A percentile compares a stretch with the other conserved stretches of the same genome.
These are phyloP conservation scores for Diplodia intermedia DNA, from an alignment of 2,329 filamentous ascomycete genomes.

Conservation along the genomic window DNA sequence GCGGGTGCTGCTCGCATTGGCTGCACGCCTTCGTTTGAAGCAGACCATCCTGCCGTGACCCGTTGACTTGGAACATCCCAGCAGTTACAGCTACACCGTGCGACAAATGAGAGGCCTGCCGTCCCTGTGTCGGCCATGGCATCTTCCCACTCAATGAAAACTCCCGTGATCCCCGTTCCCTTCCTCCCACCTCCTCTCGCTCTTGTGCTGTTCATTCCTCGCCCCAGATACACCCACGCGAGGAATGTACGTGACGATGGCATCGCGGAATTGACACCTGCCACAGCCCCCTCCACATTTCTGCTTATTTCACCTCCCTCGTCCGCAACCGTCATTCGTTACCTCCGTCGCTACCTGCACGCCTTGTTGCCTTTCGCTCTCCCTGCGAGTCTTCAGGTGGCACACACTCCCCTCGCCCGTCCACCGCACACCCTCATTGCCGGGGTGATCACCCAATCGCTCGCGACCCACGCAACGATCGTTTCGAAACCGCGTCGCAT, in stretches of 20 bases:
- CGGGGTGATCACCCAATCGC: neutral
- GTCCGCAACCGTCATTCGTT: neutral
- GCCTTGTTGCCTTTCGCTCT: neutral
- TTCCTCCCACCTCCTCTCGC: neutral
- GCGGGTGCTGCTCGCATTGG: constrained; percentile 17
- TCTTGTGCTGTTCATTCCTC: constrained; percentile 9
- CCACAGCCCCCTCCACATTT: constrained; percentile 11
- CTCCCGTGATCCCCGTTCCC: constrained; percentile 16
- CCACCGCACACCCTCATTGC: constrained; percentile 2
- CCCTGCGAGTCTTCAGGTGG: neutral
- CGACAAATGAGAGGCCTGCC: constrained; percentile 16
- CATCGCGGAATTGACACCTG: neutral
- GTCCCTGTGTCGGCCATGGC: neutral
- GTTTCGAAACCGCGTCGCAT: constrained; percentile 26
- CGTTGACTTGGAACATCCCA: constrained; percentile 26
- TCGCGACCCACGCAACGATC: neutral
- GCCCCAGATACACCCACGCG: constrained; percentile 4
- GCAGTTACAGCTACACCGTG: constrained; percentile 18
- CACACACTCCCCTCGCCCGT: neutral
- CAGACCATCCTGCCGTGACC: constrained; percentile 3
- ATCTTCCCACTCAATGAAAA: constrained; percentile 3
- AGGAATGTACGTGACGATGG: constrained; percentile 19
- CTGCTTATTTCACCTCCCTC: neutral
- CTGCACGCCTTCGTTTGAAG: constrained; percentile 10
- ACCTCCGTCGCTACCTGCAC: neutral